Conservation (phyloP, 805 yeast genomes). For the Schizosaccharomyces pombe region DNA sequence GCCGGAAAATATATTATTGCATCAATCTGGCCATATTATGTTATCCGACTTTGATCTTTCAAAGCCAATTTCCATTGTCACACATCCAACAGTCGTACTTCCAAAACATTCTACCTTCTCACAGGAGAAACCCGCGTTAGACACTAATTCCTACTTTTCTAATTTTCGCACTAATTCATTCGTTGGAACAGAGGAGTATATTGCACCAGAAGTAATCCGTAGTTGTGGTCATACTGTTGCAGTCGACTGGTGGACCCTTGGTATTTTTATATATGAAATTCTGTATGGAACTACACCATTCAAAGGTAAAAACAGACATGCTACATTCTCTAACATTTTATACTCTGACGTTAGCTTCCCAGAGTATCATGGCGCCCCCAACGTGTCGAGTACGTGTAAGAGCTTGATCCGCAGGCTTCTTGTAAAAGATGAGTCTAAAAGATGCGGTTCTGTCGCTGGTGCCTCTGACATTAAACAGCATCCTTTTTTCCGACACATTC, state of each 20-base stretch:
- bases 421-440: conserved; percentile 66
- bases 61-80: conserved; percentile 61
- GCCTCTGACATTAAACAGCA: conserved; percentile 88
- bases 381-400: conserved; percentile 50
- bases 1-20: conserved; percentile 84
- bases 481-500: conserved; percentile 69
- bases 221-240: conserved; percentile 96
- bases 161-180: conserved; percentile 93
- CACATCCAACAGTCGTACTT: conserved; percentile 44
- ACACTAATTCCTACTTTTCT: conserved; percentile 84
- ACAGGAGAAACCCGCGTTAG: conserved; percentile 37
- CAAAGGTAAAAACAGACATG: conserved; percentile 71
- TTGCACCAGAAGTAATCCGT: conserved; percentile 92
- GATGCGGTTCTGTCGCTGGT: conserved; percentile 80
- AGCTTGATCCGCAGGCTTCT: conserved; percentile 56
- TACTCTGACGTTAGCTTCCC: conserved; percentile 65
- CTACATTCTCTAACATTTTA: conserved; percentile 69
- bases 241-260: conserved; percentile 99
- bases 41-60: conserved; percentile 86
- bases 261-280: conserved; percentile 84
- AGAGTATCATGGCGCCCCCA: conserved; percentile 22
- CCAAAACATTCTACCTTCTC: conserved; percentile 14
- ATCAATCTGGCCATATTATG: conserved; percentile 97
- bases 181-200: conserved; percentile 96
- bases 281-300: conserved; percentile 88